A percentile compares a stretch with the other conserved stretches of the same genome.
Conservation (phyloP, 1,284 basidiomycete genomes). For the Puccinia coronata region DNA sequence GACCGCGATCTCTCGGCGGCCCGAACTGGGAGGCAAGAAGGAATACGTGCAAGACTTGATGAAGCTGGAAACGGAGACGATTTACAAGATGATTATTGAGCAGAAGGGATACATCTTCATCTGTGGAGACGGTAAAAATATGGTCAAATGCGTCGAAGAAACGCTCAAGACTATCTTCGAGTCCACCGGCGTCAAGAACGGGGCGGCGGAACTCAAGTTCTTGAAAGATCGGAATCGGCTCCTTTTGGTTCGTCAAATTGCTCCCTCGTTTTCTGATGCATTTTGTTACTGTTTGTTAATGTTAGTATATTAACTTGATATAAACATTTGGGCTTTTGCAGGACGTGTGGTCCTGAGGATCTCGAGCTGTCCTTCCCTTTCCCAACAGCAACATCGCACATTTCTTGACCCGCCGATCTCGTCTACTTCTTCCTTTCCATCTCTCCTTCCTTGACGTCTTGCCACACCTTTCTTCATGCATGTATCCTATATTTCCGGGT, state of each 20-base stretch:
- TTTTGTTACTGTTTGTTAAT: not conserved
- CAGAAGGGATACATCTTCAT: constrained; percentile 61
- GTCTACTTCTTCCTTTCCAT: not conserved
- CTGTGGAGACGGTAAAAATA: constrained; percentile 94
- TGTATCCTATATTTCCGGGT: not conserved
- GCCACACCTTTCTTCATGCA: no score
- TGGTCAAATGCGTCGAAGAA: constrained; percentile 93
- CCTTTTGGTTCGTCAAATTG: constrained; percentile 52
- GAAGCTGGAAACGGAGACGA: not conserved
- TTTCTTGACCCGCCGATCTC: not conserved
- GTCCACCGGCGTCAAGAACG: constrained; percentile 87
- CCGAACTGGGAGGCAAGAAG: constrained; percentile 30
- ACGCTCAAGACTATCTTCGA: constrained; percentile 83
- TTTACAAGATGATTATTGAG: constrained; percentile 55
- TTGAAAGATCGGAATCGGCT: constrained; percentile 86
- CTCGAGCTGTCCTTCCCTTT: not conserved
- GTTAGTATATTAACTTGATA: no score
- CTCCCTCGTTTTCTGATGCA: not conserved
- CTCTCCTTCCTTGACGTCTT: not conserved
- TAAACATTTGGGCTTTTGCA: no score
- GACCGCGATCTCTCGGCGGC: constrained; percentile 21
- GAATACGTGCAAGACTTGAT: constrained; percentile 39
- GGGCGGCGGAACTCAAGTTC: constrained; percentile 83
- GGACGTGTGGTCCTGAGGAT: constrained; percentile 31
- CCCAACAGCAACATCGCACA: not conserved